Evolutionary conservation across 768 basidiomycete genomes (phyloP).

Genomic region (Inosperma sp.): DNA sequence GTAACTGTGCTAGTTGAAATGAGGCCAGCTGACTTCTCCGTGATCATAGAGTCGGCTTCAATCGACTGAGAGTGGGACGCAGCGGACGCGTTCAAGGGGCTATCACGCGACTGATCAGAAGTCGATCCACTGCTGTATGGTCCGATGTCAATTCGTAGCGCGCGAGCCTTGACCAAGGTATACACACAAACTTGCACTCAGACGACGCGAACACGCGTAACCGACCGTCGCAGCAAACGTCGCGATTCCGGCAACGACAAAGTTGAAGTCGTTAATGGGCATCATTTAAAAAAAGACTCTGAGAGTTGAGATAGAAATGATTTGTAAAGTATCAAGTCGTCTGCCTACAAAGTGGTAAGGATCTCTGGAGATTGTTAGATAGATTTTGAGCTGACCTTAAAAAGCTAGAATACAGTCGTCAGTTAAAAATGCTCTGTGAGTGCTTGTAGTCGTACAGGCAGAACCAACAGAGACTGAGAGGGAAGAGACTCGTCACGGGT

Average conservation of each 20-base stretch:
- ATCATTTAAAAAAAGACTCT: constrained; percentile 33
- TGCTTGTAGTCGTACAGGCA: too few relatives aligned
- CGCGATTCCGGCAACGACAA: constrained; percentile 53
- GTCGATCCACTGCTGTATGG: background rate
- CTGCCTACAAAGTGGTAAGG: background rate
- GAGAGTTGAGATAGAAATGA: constrained; percentile 1
- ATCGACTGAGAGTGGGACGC: too few relatives aligned
- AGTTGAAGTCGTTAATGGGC: constrained; percentile 49
- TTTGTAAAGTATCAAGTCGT: background rate
- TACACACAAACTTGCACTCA: constrained; percentile 29
- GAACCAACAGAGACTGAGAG: background rate
- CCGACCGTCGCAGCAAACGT: constrained; percentile 58
- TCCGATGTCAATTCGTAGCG: background rate
- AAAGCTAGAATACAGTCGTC: too few relatives aligned
- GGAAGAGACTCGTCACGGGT: background rate
- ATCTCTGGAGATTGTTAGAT: background rate
- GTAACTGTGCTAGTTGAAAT: background rate
- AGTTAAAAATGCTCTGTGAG: too few relatives aligned
- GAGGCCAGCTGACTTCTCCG: background rate
- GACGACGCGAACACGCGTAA: constrained; percentile 49
- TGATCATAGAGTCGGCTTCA: background rate
- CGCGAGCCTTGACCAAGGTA: too few relatives aligned
- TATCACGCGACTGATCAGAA: constrained; percentile 2
- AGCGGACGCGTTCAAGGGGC: background rate
- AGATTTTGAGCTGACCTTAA: too few relatives aligned